Evolutionary conservation across 164 flowering plant genomes (phyloP), one percentile per base, ranked within the genome.

Genomic region (Liriodendron chinense): DNA sequence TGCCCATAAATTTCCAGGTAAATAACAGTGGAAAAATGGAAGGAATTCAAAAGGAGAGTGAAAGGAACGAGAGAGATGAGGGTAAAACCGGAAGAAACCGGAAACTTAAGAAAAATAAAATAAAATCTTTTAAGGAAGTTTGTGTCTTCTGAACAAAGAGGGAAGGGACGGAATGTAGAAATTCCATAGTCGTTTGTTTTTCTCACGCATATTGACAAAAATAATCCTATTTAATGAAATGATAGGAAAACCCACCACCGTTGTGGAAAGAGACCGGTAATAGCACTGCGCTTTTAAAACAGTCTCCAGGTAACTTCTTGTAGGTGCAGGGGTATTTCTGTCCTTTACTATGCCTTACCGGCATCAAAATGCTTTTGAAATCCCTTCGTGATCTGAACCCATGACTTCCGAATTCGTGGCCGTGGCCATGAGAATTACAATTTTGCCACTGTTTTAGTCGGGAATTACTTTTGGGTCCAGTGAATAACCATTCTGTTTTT

Each of bases 281-380:
- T 13, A 20, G 53, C 23, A n/a, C n/a, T 50, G 72, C 23, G 9
- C 12, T 70, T 48, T 26, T 57, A 18, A 49, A 65, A 50, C n/a
- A 67, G 26, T 6, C 12, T 78, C 18, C 9, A 28, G 43, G 26
- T 47, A n/a, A 43, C 65, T 75, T 18, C 23, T 47, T 22, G 8
- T 53, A 21, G 28, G 13, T 65, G 70, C 61, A 43, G 72, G 83
- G 84, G 66, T 76, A 76, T 61, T 78, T 50, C 76, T 10, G 86
- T 84, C 83, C 21, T 79, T 79, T 18, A 5, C 22, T 22, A 65
- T 22, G 10, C 59, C 10, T 57, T 22, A 12, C 9, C 47, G 43
- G 9, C 53, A 47, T 13, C 47, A 22, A 26, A 65, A 43, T 26
- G 57, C 61, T 53, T 47, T 69, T 26, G 63, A 34, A 28, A 63